Conservation (phyloP, 306 rosid species). For the Sicyos edulis region DNA sequence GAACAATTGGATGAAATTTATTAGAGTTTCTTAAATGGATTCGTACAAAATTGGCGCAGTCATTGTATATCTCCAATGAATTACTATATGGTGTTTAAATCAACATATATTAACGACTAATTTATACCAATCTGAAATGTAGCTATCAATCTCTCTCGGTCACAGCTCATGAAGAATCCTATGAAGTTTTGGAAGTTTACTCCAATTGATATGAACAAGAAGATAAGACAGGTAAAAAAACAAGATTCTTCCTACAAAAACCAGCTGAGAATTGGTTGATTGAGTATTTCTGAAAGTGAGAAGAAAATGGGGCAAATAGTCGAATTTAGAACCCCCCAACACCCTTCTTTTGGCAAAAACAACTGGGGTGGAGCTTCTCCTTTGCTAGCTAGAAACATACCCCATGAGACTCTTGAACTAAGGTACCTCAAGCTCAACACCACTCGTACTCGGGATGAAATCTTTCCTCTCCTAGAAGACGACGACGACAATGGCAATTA, state of each 20-base stretch:
- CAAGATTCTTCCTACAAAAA: constrained; percentile 10
- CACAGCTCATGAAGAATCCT: constrained; percentile 25
- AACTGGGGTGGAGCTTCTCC: constrained; percentile 89
- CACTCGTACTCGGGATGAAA: constrained; percentile 35
- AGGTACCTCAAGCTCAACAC: constrained; percentile 46
- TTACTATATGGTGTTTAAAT: neutral
- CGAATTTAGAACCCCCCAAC: constrained; percentile 72
- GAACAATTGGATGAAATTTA: neutral
- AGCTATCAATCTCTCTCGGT: neutral
- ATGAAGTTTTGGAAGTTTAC: constrained; percentile 15
- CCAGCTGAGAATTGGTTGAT: neutral
- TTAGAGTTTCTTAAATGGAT: neutral
- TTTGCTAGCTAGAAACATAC: constrained; percentile 61
- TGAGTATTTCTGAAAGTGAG: neutral
- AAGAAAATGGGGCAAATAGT: neutral
- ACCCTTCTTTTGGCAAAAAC: constrained; percentile 55
- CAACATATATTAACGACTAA: neutral
- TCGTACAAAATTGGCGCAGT: neutral
- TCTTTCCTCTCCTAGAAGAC: constrained; percentile 23
- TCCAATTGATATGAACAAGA: neutral
- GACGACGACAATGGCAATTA: neutral
- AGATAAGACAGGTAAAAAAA: neutral
- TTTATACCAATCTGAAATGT: neutral
- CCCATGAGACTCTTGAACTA: constrained; percentile 57
- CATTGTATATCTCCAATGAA: neutral